Percentiles rank a stretch among this genome's conserved stretches.
These are phyloP conservation scores for Citrus sinensis DNA, from an alignment of 345 rosid genomes.

Conservation along the genomic window DVS_A1.0 CM039164.1:750001-750500, in stretches of 20 bases:
- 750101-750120: conserved; percentile 72
- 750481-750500: too few species aligned
- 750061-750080: conserved; percentile 54
- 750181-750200: not conserved
- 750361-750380: not conserved
- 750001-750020: conserved; percentile 83
- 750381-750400: not conserved
- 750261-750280: not conserved
- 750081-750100: conserved; percentile 65
- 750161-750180: not conserved
- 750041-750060: conserved; percentile 82
- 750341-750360: not conserved
- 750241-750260: not conserved
- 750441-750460: not conserved
- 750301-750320: not conserved
- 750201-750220: not conserved
- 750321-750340: not conserved
- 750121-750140: not conserved
- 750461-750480: too few species aligned
- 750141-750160: conserved; percentile 7
- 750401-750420: not conserved
- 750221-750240: not conserved
- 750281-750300: not conserved
- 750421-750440: not conserved
- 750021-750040: conserved; percentile 84